A percentile compares a stretch with the other conserved stretches of the same genome.
Evolutionary conservation across 495 filamentous ascomycete genomes (phyloP).

Genomic region (Neurospora terricola): DNA sequence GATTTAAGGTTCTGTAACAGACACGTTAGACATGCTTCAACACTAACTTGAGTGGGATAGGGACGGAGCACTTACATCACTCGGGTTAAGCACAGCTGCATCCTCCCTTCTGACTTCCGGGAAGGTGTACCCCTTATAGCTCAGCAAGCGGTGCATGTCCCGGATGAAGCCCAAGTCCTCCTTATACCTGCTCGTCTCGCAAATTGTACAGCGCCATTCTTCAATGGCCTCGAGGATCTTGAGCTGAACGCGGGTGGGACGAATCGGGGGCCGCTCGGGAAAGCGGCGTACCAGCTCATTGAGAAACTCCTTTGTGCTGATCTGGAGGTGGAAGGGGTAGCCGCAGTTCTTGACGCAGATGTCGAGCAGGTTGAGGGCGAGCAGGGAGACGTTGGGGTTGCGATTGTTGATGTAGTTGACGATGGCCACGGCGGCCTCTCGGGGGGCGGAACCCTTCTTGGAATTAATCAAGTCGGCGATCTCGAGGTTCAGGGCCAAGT

Average conservation of each 20-base stretch:
- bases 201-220: conserved; percentile 97
- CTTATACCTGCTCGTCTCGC: conserved; percentile 92
- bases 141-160: conserved; percentile 93
- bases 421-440: conserved; percentile 90
- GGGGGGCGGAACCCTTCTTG: conserved; percentile 94
- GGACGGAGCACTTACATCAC: conserved; percentile 58
- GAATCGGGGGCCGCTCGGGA: conserved; percentile 82
- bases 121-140: conserved; percentile 94
- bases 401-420: conserved; percentile 92
- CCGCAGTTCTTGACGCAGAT: conserved; percentile 99
- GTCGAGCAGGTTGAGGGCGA: conserved; percentile 87
- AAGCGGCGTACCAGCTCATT: conserved; percentile 97
- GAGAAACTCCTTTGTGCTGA: conserved; percentile 95
- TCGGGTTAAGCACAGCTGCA: conserved; percentile 94
- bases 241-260: conserved; percentile 76
- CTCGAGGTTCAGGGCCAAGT: conserved; percentile 92
- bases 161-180: conserved; percentile 93
- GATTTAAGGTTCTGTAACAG: conserved; percentile 73
- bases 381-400: conserved; percentile 86
- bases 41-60: neutral
- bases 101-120: conserved; percentile 87
- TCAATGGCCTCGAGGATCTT: conserved; percentile 95
- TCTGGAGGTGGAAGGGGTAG: conserved; percentile 97
- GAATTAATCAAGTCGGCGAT: conserved; percentile 93
- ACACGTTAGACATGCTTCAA: neutral